Conservation (phyloP, 768 basidiomycete species). For the Boletellus sp. region DNA sequence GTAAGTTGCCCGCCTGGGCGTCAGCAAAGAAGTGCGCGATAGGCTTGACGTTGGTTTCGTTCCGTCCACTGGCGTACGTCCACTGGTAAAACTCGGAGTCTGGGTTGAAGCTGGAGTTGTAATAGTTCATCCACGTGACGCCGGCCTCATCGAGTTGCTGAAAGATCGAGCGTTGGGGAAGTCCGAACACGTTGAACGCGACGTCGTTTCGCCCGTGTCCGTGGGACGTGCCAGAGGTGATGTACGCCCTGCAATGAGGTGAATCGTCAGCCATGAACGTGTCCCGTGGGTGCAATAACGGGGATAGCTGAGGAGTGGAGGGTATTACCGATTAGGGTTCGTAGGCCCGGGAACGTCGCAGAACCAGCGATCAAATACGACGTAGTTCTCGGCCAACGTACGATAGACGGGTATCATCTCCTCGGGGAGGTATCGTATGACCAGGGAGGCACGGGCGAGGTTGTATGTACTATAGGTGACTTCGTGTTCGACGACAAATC, state of each 20-base stretch:
- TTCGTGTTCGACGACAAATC: conserved; percentile 22
- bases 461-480: conserved; percentile 10
- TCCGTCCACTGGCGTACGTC: conserved; percentile 17
- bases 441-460: conserved; percentile 15
- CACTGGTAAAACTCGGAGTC: conserved; percentile 23
- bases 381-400: conserved; percentile 23
- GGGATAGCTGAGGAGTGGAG: neutral
- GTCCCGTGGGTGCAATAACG: no score
- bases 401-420: conserved; percentile 23
- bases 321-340: conserved; percentile 22
- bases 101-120: conserved; percentile 27
- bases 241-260: conserved; percentile 15
- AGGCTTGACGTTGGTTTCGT: conserved; percentile 13
- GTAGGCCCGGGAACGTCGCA: conserved; percentile 27
- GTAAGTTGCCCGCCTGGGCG: conserved; percentile 20
- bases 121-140: conserved; percentile 24
- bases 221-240: conserved; percentile 25
- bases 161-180: conserved; percentile 27
- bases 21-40: conserved; percentile 19
- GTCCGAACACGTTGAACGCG: conserved; percentile 16
- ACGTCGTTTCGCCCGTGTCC: conserved; percentile 20
- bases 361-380: conserved; percentile 23
- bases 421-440: conserved; percentile 20
- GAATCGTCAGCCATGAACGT: no score
- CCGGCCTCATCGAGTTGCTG: conserved; percentile 26